Evolutionary conservation across 2,329 filamentous ascomycete genomes (phyloP), one percentile per base, ranked within the genome.

Genomic region (Reticulascus tulasneorum): DNA sequence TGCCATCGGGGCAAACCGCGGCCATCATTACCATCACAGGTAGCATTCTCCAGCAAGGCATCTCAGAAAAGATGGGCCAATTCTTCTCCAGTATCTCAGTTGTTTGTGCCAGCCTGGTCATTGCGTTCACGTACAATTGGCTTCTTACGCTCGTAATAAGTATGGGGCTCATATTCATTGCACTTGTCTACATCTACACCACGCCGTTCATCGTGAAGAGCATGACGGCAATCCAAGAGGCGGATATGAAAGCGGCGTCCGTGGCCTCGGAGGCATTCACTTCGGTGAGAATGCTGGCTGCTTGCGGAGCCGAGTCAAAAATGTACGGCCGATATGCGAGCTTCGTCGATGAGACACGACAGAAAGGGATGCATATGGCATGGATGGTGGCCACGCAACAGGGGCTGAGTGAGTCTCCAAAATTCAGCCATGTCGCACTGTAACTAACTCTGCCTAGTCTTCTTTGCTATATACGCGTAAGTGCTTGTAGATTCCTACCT

Each of bases 41-140:
- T 21, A 76, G 75, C 44, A 66, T 66, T 0, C 63, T 77, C 9
- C 73, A 77, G 38, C 57, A 71, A 18, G 72, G 70, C 13, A 67
- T 76, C n/a, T 75, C 71, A 0, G 71, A 76, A 44, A 68, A 69
- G 35, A 53, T 77, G 6, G 60, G 61, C 2, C 54, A 54, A 3
- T 53, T 72, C 2, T 55, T 71, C 20, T 61, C 68, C 33, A 62
- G 57, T 3, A 33, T 64, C 3, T 53, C 66, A 3, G 49, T 67
- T 2, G 48, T 71, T 6, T 45, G 67, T 6, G 53, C 69, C 0
- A 68, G 69, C 36, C 60, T 73, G n/a, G 57, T 63, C 9, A 66
- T 77, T 29, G 66, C 73, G 0, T 76, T 77, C 42, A 50, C 59
- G 12, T 73, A 71, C 40, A 70, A 64, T 20, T 73, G 71, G 67